Conservation (phyloP, 106 monocot species). For the Allium sativum region DNA sequence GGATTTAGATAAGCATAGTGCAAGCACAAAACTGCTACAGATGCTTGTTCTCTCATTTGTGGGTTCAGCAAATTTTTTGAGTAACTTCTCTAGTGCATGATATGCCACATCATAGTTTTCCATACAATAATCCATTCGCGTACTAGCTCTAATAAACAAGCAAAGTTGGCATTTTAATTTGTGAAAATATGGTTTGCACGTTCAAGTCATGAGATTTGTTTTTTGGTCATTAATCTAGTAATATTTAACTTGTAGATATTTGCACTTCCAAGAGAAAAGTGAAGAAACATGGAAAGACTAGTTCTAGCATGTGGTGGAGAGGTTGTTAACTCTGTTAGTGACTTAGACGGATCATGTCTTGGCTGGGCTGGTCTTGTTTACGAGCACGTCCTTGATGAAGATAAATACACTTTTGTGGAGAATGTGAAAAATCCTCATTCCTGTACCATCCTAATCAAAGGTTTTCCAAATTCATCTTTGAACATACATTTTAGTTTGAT, state of each 20-base stretch:
- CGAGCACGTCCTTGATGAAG: constrained; percentile 94
- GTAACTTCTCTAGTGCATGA: too few relatives aligned
- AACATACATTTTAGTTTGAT: neutral
- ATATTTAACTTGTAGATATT: constrained; percentile 47
- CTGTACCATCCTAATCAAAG: constrained; percentile 96
- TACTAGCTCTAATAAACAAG: too few relatives aligned
- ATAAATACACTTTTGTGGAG: constrained; percentile 97
- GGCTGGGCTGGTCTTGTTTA: constrained; percentile 97
- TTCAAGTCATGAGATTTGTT: neutral
- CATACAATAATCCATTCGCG: too few relatives aligned
- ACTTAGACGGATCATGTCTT: constrained; percentile 68
- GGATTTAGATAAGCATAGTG: too few relatives aligned
- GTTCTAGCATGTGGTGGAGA: constrained; percentile 96
- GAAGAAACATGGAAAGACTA: constrained; percentile 95
- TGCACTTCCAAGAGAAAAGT: constrained; percentile 87
- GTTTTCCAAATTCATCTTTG: constrained; percentile 14
- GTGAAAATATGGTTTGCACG: too few relatives aligned
- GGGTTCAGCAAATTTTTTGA: too few relatives aligned
- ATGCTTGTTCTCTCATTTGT: too few relatives aligned
- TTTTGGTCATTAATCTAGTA: neutral
- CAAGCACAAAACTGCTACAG: too few relatives aligned
- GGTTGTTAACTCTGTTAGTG: constrained; percentile 87
- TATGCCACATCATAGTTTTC: too few relatives aligned
- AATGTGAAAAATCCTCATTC: constrained; percentile 88
- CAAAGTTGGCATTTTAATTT: too few relatives aligned